A percentile compares a stretch with the other conserved stretches of the same genome.
phyloP scores from a whole-genome alignment of 768 basidiomycete species.

The Mycena kentingensis region DNA sequence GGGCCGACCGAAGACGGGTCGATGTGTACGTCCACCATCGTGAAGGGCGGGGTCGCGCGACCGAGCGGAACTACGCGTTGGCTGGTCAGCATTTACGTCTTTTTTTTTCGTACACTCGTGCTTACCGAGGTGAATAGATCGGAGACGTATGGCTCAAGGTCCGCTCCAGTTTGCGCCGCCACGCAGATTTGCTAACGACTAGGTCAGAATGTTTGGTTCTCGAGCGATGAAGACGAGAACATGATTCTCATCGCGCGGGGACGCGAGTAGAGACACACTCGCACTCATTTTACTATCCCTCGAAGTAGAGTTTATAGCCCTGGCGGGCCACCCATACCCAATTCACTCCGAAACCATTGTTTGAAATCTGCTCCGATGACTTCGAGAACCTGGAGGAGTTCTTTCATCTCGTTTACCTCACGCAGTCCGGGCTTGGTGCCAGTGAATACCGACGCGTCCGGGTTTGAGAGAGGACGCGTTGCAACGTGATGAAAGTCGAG shows the following conservation, averaged over 20 bases:
- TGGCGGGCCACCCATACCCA: conserved; percentile 33
- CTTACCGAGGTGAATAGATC: conserved; percentile 6
- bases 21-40: conserved; percentile 61
- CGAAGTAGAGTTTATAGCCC: not conserved
- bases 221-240: conserved; percentile 12
- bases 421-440: conserved; percentile 35
- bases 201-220: conserved; percentile 24
- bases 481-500: conserved; percentile 47
- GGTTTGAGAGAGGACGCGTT: conserved; percentile 31
- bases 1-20: conserved; percentile 49
- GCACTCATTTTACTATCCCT: conserved; percentile 13
- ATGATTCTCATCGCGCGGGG: conserved; percentile 10
- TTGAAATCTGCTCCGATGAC: conserved; percentile 36
- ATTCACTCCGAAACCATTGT: conserved; percentile 40
- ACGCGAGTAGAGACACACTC: not conserved
- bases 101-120: not conserved
- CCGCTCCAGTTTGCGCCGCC: too few species aligned
- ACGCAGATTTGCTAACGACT: too few species aligned
- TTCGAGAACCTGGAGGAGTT: conserved; percentile 35
- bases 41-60: conserved; percentile 51
- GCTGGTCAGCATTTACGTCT: conserved; percentile 50
- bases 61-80: conserved; percentile 50
- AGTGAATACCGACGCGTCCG: conserved; percentile 23
- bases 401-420: conserved; percentile 40
- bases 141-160: conserved; percentile 27